phyloP scores from a whole-genome alignment of 306 rosid genomes.

The Rubus idaeus region DNA sequence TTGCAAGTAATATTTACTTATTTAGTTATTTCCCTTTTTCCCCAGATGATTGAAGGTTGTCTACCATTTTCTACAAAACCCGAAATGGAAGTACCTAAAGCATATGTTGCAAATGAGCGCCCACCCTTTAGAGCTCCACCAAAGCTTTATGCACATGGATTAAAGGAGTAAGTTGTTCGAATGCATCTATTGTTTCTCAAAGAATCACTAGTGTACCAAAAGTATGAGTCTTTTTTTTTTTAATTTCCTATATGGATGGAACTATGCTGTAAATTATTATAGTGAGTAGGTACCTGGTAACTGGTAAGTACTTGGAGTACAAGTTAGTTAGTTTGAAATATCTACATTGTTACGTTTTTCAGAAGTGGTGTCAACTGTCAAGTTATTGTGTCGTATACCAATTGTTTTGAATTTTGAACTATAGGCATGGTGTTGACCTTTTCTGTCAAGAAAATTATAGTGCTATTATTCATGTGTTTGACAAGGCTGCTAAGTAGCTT shows the following conservation, averaged over 20 bases:
- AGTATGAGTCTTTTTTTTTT: neutral
- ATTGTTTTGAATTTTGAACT: neutral
- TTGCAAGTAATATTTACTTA: slow-evolving; percentile 17
- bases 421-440: neutral
- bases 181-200: neutral
- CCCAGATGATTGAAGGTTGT: slow-evolving; percentile 89
- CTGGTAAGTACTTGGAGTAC: neutral
- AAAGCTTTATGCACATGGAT: slow-evolving; percentile 69
- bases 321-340: neutral
- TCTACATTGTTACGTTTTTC: neutral
- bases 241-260: neutral
- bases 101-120: slow-evolving; percentile 70
- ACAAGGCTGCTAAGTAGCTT: neutral
- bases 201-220: neutral
- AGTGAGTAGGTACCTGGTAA: neutral
- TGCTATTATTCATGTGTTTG: neutral
- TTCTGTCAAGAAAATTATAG: neutral
- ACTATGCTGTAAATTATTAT: neutral
- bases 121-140: slow-evolving; percentile 83
- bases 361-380: neutral
- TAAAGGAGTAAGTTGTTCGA: slow-evolving; percentile 60
- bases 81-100: slow-evolving; percentile 67
- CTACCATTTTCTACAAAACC: slow-evolving; percentile 62
- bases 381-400: neutral
- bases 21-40: slow-evolving; percentile 12